These are phyloP conservation scores for Dictyostelium intermedium DNA, from an alignment of 78 protist species.

Conservation along the genomic window DNA sequence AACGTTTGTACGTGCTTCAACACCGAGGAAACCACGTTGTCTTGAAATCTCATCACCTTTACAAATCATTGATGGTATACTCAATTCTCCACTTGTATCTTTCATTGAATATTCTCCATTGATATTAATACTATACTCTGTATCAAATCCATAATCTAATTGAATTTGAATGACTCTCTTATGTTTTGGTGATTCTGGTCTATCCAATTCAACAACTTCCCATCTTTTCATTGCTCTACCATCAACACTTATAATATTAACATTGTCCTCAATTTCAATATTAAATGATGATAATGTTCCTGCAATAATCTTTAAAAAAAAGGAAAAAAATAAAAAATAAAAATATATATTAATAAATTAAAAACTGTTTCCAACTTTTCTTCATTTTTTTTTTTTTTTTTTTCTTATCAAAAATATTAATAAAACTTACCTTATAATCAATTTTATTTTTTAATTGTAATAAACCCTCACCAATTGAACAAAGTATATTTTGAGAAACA, in stretches of 20 bases:
- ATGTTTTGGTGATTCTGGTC: not conserved
- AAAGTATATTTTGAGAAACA: conserved; percentile 15
- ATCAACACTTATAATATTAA: conserved; percentile 51
- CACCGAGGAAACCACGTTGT: conserved; percentile 62
- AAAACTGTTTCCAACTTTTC: no score
- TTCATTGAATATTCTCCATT: conserved; percentile 41
- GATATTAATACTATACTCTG: not conserved
- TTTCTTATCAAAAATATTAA: no score
- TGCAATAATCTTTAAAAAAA: conserved; percentile 13
- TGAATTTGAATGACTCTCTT: not conserved
- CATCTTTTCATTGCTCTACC: conserved; percentile 63
- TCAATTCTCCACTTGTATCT: conserved; percentile 36
- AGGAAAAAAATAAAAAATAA: not conserved
- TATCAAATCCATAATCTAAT: conserved; percentile 69
- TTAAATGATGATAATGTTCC: conserved; percentile 44
- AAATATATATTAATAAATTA: not conserved
- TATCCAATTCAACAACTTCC: conserved; percentile 15
- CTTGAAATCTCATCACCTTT: conserved; percentile 60
- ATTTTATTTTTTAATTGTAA: conserved; percentile 10
- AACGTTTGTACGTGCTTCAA: conserved; percentile 65
- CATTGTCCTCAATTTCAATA: conserved; percentile 3
- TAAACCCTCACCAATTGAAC: conserved; percentile 73
- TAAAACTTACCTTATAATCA: conserved; percentile 32
- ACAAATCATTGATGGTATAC: conserved; percentile 38
- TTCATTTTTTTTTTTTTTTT: no score